These are phyloP conservation scores for Kazachstania taianensis DNA, from an alignment of 805 yeast species.

Conservation along the genomic window DNA sequence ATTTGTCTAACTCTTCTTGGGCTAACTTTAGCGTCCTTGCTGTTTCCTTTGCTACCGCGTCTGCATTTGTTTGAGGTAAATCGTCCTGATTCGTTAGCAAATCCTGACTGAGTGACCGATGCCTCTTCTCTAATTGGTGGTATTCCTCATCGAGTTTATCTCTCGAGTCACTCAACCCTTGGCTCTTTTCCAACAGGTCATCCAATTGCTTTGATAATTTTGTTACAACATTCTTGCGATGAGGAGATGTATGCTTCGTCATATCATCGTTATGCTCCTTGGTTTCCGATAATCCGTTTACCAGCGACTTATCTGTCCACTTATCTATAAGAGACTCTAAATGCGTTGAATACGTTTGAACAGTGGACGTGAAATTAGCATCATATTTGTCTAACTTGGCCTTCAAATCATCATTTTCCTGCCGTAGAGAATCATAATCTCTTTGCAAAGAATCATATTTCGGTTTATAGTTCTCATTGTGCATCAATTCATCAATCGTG, in stretches of 20 bases:
- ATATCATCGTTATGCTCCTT: slow-evolving; percentile 8
- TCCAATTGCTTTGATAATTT: slow-evolving; percentile 48
- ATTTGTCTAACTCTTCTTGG: slow-evolving; percentile 58
- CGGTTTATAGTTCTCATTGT: slow-evolving; percentile 36
- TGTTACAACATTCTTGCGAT: slow-evolving; percentile 25
- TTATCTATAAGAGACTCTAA: slow-evolving; percentile 22
- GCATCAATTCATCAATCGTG: slow-evolving; percentile 36
- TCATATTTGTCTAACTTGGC: slow-evolving; percentile 29
- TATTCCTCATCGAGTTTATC: slow-evolving; percentile 28
- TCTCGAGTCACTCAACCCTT: slow-evolving; percentile 30
- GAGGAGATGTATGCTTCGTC: slow-evolving; percentile 4
- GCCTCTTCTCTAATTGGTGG: slow-evolving; percentile 22
- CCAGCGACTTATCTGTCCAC: slow-evolving; percentile 18
- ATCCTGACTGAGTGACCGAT: slow-evolving; percentile 17
- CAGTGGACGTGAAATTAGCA: slow-evolving; percentile 25
- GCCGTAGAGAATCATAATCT: slow-evolving; percentile 34
- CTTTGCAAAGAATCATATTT: slow-evolving; percentile 40
- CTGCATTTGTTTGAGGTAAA: background rate
- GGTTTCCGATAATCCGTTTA: slow-evolving; percentile 1
- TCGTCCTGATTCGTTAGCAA: slow-evolving; percentile 33
- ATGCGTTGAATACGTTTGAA: slow-evolving; percentile 21
- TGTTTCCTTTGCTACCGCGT: slow-evolving; percentile 49
- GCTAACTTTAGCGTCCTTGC: slow-evolving; percentile 65
- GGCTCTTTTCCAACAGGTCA: slow-evolving; percentile 40
- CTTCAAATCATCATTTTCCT: slow-evolving; percentile 36